Evolutionary conservation across 257 asterid genomes (phyloP).

Genomic region (Oldenlandia corymbosa): DNA sequence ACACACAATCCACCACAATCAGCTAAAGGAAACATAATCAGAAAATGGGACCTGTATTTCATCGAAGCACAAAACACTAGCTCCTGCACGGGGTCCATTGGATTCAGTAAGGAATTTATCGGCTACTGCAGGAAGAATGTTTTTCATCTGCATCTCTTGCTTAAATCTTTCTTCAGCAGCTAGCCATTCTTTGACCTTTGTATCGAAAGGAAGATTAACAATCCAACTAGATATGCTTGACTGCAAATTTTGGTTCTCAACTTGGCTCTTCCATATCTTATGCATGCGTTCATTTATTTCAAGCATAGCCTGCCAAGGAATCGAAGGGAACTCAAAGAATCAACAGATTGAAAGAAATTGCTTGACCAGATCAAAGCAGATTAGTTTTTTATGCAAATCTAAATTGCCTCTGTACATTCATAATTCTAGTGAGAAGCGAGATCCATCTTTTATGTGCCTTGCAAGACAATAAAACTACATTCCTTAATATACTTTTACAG

Average conservation of each 20-base stretch:
- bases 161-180: conserved; percentile 88
- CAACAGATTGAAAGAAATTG: no score
- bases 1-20: neutral
- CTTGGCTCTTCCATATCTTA: conserved; percentile 69
- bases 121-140: conserved; percentile 91
- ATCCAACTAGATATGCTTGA: conserved; percentile 80
- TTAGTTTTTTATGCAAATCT: no score
- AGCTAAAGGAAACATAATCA: neutral
- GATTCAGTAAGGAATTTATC: conserved; percentile 76
- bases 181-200: conserved; percentile 83
- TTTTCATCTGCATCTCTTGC: conserved; percentile 70
- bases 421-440: neutral
- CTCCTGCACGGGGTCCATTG: conserved; percentile 57
- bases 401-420: no score
- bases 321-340: neutral
- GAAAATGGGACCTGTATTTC: conserved; percentile 72
- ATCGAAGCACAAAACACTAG: conserved; percentile 88
- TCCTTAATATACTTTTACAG: neutral
- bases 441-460: neutral
- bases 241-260: conserved; percentile 50
- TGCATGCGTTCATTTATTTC: conserved; percentile 83
- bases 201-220: conserved; percentile 78
- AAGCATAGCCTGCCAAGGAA: conserved; percentile 77
- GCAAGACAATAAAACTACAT: neutral
- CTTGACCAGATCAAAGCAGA: no score